Conservation (phyloP, 177 flowering plant species). For the Tripterygium wilfordii region DNA sequence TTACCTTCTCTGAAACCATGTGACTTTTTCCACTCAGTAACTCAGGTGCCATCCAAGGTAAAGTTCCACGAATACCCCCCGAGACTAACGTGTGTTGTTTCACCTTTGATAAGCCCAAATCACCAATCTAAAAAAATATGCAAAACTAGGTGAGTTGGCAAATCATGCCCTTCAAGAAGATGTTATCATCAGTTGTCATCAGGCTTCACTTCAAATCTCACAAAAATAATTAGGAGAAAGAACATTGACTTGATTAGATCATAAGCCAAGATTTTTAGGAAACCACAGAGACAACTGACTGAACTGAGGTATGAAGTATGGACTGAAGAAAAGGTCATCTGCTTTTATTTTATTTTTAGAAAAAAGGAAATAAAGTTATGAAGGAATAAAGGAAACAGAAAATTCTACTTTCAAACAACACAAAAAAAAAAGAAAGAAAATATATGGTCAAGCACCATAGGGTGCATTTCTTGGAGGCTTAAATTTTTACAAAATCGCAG, state of each 20-base stretch:
- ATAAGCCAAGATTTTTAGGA: too few relatives aligned
- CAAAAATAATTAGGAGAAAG: too few relatives aligned
- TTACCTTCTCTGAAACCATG: conserved; percentile 96
- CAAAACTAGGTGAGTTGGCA: conserved; percentile 3
- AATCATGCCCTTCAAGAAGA: neutral
- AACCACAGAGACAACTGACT: neutral
- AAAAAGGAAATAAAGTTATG: too few relatives aligned
- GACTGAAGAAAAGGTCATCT: neutral
- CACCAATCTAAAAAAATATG: conserved; percentile 73
- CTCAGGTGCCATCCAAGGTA: conserved; percentile 99
- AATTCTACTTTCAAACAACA: neutral
- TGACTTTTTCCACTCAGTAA: conserved; percentile 91
- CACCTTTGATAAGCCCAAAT: conserved; percentile 94
- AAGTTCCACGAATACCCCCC: conserved; percentile 98
- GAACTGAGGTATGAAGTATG: neutral
- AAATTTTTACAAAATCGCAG: too few relatives aligned
- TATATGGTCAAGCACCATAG: too few relatives aligned
- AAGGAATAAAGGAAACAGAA: neutral
- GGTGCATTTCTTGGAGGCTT: too few relatives aligned
- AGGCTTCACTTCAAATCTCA: too few relatives aligned
- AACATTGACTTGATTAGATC: too few relatives aligned
- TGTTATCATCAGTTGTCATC: neutral
- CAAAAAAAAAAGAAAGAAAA: too few relatives aligned
- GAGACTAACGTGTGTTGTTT: conserved; percentile 94
- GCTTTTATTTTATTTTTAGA: too few relatives aligned